Percentiles rank a stretch among this genome's conserved stretches.
Conservation (phyloP, 2,329 filamentous ascomycete genomes). For the Hirsutella thompsonii region DNA sequence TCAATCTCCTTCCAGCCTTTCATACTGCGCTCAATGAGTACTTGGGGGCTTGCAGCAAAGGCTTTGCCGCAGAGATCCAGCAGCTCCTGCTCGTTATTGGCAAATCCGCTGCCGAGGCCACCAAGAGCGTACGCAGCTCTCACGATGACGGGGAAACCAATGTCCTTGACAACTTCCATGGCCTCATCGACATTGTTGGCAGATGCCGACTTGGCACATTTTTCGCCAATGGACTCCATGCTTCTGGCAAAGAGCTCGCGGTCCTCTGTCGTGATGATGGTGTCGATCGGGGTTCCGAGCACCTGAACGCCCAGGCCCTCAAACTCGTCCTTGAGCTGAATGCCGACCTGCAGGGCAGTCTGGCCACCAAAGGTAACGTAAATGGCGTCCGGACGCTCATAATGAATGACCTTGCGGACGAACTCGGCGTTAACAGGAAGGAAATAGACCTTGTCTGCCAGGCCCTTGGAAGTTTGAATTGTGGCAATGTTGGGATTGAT, state of each 20-base stretch:
- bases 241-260: conserved; percentile 93
- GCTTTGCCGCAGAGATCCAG: conserved; percentile 86
- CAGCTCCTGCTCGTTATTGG: conserved; percentile 73
- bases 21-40: conserved; percentile 96
- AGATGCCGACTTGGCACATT: conserved; percentile 94
- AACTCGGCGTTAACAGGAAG: conserved; percentile 93
- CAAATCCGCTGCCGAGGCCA: conserved; percentile 90
- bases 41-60: conserved; percentile 87
- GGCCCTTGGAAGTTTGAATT: conserved; percentile 93
- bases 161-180: conserved; percentile 73
- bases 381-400: conserved; percentile 90
- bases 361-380: conserved; percentile 97
- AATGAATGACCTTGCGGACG: conserved; percentile 91
- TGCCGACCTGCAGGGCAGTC: conserved; percentile 91
- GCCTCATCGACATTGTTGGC: conserved; percentile 83
- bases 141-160: conserved; percentile 94
- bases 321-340: conserved; percentile 95
- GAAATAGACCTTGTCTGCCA: conserved; percentile 98
- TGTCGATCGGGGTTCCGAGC: conserved; percentile 90
- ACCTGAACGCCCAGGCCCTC: conserved; percentile 86
- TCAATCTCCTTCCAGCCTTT: conserved; percentile 99
- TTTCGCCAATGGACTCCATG: conserved; percentile 97
- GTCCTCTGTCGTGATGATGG: conserved; percentile 97
- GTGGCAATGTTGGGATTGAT: conserved; percentile 99
- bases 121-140: conserved; percentile 92